These are phyloP conservation scores for Plasmodium gaboni DNA, from an alignment of 169 alveolate genomes.

Conservation along the genomic window DNA sequence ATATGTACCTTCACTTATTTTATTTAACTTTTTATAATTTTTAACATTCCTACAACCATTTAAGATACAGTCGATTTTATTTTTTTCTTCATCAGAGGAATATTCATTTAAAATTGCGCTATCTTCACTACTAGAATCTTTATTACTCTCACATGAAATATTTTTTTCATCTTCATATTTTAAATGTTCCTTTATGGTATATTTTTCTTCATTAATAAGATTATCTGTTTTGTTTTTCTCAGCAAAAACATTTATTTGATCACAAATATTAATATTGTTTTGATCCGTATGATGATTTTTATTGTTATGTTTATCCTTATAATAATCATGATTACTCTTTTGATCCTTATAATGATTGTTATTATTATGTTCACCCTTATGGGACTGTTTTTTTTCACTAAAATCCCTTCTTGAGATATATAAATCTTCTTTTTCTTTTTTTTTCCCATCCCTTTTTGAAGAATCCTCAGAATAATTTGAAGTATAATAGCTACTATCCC, in stretches of 20 bases:
- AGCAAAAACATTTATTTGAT: background rate
- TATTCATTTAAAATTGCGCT: background rate
- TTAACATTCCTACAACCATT: slow-evolving; percentile 81
- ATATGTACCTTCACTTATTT: slow-evolving; percentile 96
- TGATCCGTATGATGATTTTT: no score
- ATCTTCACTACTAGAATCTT: slow-evolving; percentile 14
- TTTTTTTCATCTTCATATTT: background rate
- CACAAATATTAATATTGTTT: background rate
- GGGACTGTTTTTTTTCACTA: no score
- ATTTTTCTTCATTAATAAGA: background rate
- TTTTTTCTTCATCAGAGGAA: slow-evolving; percentile 29
- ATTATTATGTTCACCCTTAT: no score
- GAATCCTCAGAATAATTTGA: no score
- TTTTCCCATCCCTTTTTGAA: no score
- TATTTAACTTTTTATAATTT: slow-evolving; percentile 91
- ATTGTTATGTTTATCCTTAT: no score
- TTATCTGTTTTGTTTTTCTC: background rate
- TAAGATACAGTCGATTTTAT: slow-evolving; percentile 23
- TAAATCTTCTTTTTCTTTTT: no score
- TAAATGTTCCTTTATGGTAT: background rate
- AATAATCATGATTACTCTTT: no score
- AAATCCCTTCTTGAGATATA: no score
- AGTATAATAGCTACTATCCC: background rate
- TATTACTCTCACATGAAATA: background rate
- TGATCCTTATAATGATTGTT: no score